Base-by-base conservation (phyloP, 2,329 filamentous ascomycete genomes). In the Trichophyton equinum region DNA sequence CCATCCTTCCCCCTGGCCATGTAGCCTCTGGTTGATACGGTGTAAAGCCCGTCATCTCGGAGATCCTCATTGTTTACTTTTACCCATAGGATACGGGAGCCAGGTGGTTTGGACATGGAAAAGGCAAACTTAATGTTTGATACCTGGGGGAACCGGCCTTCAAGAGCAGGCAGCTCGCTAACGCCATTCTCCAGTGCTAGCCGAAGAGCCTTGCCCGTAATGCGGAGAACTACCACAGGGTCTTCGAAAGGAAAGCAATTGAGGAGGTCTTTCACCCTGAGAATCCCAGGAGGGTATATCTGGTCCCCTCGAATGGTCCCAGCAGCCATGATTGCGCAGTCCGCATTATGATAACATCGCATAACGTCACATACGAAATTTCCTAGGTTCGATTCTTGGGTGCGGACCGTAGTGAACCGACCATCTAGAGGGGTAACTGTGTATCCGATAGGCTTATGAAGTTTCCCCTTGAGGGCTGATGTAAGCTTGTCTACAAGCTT, bases 281-380 rank as follows among this genome's bases (percentile, higher is more conserved):
- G 76, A 0, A 91, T 78, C 0, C 91, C 91, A 0, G 89, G 88
- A 0, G 89, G 85, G 67, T 95, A 96, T 36, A 96, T 85, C 71
- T 94, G 89, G 69, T 96, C 91, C 1, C 90, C 91, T 13, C 91
- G 83, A 59, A 95, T 89, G 0, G 91, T 95, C 0, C 91, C 91
- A 0, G 87, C 82, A 0, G 88, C 89, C 85, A 95, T 94, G 64
- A 95, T 79, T 33, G 85, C 83, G 69, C 89, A 95, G 67, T 96
- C 91, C 0, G 88, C 85, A 4, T 79, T 76, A 70, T 96, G 90
- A 70, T 95, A 87, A 63, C 84, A 84, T 6, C 89, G 82, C 89
- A 96, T 95, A 25, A 96, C 81, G 70, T 96, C 91, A 73, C 88
- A 94, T 2, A 95, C 87, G 71, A 95, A 95, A 73, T 96, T 96